These are phyloP conservation scores for Gynochthodes officinalis DNA, from an alignment of 257 asterid species.

Conservation along the genomic window DNA sequence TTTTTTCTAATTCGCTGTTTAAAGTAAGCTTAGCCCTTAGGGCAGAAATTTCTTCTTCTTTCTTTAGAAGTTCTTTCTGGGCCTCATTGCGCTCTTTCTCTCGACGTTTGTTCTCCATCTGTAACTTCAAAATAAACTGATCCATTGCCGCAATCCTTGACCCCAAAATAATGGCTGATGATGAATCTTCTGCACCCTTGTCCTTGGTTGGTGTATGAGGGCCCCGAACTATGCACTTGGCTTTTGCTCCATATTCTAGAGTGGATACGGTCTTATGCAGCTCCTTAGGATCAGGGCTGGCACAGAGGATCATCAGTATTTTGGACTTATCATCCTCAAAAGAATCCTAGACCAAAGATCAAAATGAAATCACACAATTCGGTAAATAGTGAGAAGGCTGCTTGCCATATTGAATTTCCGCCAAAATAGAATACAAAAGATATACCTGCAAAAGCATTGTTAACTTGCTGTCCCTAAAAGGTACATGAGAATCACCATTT, in stretches of 20 bases:
- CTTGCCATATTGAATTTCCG: not conserved
- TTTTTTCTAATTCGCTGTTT: constrained; percentile 54
- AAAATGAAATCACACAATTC: constrained; percentile 10
- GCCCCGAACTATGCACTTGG: constrained; percentile 87
- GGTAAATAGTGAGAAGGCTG: not conserved
- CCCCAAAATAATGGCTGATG: constrained; percentile 61
- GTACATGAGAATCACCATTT: constrained; percentile 94
- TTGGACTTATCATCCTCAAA: constrained; percentile 94
- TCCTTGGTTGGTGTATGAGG: constrained; percentile 75
- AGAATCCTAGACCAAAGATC: constrained; percentile 56
- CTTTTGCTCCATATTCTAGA: constrained; percentile 92
- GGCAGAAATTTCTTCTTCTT: constrained; percentile 62
- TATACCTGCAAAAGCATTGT: constrained; percentile 97
- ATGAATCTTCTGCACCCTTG: constrained; percentile 68
- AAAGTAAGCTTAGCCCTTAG: constrained; percentile 55
- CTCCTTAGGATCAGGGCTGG: constrained; percentile 94
- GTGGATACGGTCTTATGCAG: constrained; percentile 90
- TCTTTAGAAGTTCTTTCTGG: constrained; percentile 49
- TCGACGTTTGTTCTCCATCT: constrained; percentile 61
- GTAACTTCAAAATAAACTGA: constrained; percentile 71
- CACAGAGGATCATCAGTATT: constrained; percentile 86
- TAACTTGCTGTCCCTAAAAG: constrained; percentile 94
- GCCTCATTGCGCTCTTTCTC: constrained; percentile 69
- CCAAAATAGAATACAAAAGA: not conserved
- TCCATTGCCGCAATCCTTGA: constrained; percentile 83